Evolutionary conservation across 2,329 filamentous ascomycete species (phyloP).

Genomic region (Aureobasidium sp.): DNA sequence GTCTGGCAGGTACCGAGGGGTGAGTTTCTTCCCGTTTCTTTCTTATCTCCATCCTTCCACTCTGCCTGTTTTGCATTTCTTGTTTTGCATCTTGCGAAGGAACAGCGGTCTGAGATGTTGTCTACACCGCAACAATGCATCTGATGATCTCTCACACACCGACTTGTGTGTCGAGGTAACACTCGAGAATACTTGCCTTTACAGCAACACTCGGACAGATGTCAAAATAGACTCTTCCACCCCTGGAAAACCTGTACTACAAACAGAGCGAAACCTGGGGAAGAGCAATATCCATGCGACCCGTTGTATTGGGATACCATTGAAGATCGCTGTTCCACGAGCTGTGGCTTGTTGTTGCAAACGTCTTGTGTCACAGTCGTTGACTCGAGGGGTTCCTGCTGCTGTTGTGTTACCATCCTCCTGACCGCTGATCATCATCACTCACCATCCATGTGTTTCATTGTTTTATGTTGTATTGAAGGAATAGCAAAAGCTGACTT

Average conservation of each 20-base stretch:
- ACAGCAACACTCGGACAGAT: neutral
- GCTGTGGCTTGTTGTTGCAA: neutral
- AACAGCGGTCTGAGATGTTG: neutral
- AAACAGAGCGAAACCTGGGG: neutral
- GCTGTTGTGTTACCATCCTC: neutral
- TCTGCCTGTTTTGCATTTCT: neutral
- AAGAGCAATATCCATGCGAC: neutral
- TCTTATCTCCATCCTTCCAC: slow-evolving; percentile 18
- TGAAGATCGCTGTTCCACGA: too few relatives aligned
- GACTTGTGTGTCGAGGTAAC: slow-evolving; percentile 13
- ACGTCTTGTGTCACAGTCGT: neutral
- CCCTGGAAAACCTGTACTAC: neutral
- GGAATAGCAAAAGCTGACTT: neutral
- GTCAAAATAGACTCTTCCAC: slow-evolving; percentile 12
- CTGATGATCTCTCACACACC: neutral
- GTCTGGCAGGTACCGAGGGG: slow-evolving; percentile 97
- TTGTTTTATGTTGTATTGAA: neutral
- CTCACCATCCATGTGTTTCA: too few relatives aligned
- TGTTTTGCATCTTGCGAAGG: neutral
- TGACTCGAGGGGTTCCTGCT: neutral
- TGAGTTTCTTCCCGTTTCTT: slow-evolving; percentile 53
- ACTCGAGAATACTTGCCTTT: neutral
- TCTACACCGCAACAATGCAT: slow-evolving; percentile 11
- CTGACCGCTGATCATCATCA: neutral
- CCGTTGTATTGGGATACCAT: slow-evolving; percentile 7